Evolutionary conservation across 768 basidiomycete genomes (phyloP).

Genomic region (Tylopilus rubrobrunneus): DNA sequence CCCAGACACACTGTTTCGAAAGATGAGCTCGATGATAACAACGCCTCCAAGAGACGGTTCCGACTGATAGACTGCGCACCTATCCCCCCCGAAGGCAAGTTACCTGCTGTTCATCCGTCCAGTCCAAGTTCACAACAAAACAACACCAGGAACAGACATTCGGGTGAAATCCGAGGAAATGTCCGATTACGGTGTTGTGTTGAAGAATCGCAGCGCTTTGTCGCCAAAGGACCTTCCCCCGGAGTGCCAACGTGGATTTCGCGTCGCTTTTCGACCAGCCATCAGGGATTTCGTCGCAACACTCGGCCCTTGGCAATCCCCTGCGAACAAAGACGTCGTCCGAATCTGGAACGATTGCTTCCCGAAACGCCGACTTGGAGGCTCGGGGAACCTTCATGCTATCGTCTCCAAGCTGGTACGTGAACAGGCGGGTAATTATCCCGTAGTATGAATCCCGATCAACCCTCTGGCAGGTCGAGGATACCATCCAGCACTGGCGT

Average conservation of each 20-base stretch:
- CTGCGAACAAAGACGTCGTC: not conserved
- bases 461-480: not conserved
- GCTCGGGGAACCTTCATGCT: not conserved
- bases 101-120: not conserved
- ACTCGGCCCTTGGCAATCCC: not conserved
- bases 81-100: not conserved
- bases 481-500: not conserved
- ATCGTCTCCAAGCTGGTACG: slow-evolving; percentile 2
- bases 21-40: not conserved
- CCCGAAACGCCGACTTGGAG: not conserved
- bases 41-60: no score
- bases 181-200: not conserved
- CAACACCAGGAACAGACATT: not conserved
- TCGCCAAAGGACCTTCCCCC: not conserved
- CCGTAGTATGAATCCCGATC: not conserved
- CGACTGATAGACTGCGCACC: no score
- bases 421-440: not conserved
- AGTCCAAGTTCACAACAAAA: not conserved
- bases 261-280: not conserved
- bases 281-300: not conserved
- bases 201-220: not conserved
- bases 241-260: not conserved
- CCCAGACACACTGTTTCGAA: not conserved
- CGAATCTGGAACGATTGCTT: slow-evolving; percentile 1
- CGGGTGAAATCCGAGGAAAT: not conserved